Base-by-base conservation (phyloP, 2,329 filamentous ascomycete genomes). In the Fusarium ambrosium region DNA sequence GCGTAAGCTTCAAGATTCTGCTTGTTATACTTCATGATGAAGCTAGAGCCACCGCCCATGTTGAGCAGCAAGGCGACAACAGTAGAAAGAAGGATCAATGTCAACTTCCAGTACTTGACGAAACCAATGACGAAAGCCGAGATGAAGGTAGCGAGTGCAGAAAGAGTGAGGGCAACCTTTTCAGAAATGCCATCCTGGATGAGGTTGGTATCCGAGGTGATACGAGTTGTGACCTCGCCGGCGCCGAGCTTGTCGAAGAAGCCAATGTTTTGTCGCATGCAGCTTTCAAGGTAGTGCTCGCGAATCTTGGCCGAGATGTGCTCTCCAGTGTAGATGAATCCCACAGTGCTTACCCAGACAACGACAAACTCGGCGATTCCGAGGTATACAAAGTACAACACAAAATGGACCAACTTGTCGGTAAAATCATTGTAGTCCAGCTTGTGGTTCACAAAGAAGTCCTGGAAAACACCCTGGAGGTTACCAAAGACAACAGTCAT, bases 161-260 rank as follows among this genome's bases (percentile, higher is more conserved):
- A 91, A 66, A 97, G 81, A 0, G 94, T 95, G 73, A 98, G 85
- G 16, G 91, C 92, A 53, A 97, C 89, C 85, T 98, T 98, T 82
- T 97, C 94, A 0, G 94, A 97, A 55, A 99, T 95, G 66, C 95
- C 96, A 76, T 97, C 95, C 82, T 98, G 96, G 65, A 98, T 92
- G 63, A 97, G 86, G 79, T 98, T 98, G 53, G 95, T 97, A 82
- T 98, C 96, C 13, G 95, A 93, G 0, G 96, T 98, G 77, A 98
- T 98, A 73, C 95, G 92, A 1, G 95, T 98, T 0, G 95, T 98
- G 70, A 98, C 94, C 84, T 98, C 97, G 68, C 96, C 95, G 37
- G 95, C 93, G 62, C 95, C 96, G 16, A 98, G 89, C 79, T 97
- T 97, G 83, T 98, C 97, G 83, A 97, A 97, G 83, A 94, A 97